phyloP scores from a whole-genome alignment of 2,329 filamentous ascomycete genomes.

The Nothophoma quercina region DNA sequence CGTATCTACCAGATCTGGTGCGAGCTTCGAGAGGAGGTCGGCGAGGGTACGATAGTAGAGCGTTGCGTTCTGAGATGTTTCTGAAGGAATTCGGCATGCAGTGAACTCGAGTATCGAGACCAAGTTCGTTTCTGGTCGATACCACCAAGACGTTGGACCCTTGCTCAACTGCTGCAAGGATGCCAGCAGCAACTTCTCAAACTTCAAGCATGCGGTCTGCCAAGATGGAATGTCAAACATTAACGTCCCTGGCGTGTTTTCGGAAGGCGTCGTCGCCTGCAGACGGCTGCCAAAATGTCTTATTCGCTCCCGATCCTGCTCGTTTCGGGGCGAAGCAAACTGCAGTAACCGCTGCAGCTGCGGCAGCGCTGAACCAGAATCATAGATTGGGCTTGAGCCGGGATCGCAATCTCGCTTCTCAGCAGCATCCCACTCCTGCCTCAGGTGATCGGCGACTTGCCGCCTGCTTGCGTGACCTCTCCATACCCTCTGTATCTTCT shows the following conservation, averaged over 20 bases:
- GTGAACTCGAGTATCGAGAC: conserved; percentile 39
- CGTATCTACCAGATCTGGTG: conserved; percentile 8
- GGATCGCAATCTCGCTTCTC: conserved; percentile 28
- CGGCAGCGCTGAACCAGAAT: conserved; percentile 47
- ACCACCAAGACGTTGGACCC: conserved; percentile 13
- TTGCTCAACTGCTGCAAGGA: conserved; percentile 38
- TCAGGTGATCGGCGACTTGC: conserved; percentile 63
- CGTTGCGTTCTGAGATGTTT: conserved; percentile 43
- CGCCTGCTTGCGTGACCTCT: conserved; percentile 74
- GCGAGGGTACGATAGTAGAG: conserved; percentile 45
- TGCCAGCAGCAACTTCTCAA: conserved; percentile 51
- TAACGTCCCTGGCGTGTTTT: too few species aligned
- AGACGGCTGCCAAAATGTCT: conserved; percentile 51
- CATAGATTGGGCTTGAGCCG: conserved; percentile 39
- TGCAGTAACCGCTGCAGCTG: conserved; percentile 54
- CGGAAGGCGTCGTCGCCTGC: conserved; percentile 41
- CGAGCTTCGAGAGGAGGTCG: conserved; percentile 27
- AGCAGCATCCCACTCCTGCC: conserved; percentile 42
- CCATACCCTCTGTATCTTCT: conserved; percentile 81
- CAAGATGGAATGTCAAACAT: too few species aligned
- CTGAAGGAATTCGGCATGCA: conserved; percentile 41
- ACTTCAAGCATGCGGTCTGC: conserved; percentile 51
- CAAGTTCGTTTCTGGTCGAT: conserved; percentile 20
- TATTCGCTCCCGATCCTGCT: conserved; percentile 52
- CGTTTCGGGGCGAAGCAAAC: conserved; percentile 51